A percentile compares a stretch with the other conserved stretches of the same genome.
Evolutionary conservation across 192 early-diverging fungal species (phyloP).

Genomic region (Backusella tuberculispora): DNA sequence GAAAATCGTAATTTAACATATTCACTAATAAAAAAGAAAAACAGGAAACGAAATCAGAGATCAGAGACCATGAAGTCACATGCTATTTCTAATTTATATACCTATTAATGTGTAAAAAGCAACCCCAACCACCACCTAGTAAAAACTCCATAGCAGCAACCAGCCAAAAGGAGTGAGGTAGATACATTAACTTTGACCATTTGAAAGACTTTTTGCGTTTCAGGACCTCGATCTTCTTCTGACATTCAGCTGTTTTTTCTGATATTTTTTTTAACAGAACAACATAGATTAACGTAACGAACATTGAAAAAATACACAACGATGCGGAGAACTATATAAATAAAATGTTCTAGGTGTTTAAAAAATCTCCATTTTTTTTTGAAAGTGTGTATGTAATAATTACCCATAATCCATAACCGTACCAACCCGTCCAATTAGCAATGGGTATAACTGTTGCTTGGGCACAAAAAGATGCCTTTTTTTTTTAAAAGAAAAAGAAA

Average conservation of each 20-base stretch:
- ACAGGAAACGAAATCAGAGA: slow-evolving; percentile 9
- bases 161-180: slow-evolving; percentile 67
- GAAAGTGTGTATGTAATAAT: background rate
- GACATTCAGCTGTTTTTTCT: slow-evolving; percentile 20
- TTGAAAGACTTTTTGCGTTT: slow-evolving; percentile 62
- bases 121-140: slow-evolving; percentile 65
- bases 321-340: slow-evolving; percentile 64
- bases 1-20: slow-evolving; percentile 74
- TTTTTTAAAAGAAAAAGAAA: background rate
- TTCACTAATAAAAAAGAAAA: slow-evolving; percentile 51
- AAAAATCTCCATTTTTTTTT: background rate
- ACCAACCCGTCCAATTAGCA: slow-evolving; percentile 47
- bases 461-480: slow-evolving; percentile 67
- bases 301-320: slow-evolving; percentile 69
- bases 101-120: slow-evolving; percentile 69
- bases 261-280: slow-evolving; percentile 52
- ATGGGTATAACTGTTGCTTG: slow-evolving; percentile 70
- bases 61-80: background rate
- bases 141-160: slow-evolving; percentile 60
- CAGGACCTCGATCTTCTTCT: slow-evolving; percentile 32
- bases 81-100: slow-evolving; percentile 18
- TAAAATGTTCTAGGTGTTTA: slow-evolving; percentile 43
- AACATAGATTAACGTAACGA: slow-evolving; percentile 72
- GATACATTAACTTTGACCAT: slow-evolving; percentile 54
- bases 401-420: slow-evolving; percentile 51